Percentiles rank a stretch among this genome's conserved stretches.
Conservation (phyloP, 805 yeast genomes). For the Pichia scutulata region DNA sequence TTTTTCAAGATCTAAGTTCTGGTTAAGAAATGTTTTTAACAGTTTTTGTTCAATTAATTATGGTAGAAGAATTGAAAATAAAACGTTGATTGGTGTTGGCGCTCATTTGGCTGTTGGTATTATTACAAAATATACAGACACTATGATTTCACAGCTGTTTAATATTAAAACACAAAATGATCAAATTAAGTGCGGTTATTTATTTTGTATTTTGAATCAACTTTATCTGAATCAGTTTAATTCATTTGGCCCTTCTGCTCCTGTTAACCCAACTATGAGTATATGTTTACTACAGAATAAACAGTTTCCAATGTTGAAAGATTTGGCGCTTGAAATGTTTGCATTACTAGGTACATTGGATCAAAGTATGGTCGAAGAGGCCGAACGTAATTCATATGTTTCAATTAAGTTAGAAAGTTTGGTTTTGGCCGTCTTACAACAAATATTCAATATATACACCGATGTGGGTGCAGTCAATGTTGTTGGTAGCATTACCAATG, state of each 20-base stretch:
- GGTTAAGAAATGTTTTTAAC: constrained; percentile 28
- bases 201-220: constrained; percentile 19
- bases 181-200: constrained; percentile 22
- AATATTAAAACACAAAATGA: constrained; percentile 16
- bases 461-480: constrained; percentile 32
- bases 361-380: constrained; percentile 13
- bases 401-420: constrained; percentile 23
- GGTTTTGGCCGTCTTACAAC: constrained; percentile 17
- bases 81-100: constrained; percentile 14
- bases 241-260: constrained; percentile 21
- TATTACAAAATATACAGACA: constrained; percentile 19
- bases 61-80: constrained; percentile 39
- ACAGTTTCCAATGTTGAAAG: constrained; percentile 33
- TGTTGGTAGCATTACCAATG: constrained; percentile 26
- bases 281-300: constrained; percentile 46
- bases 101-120: constrained; percentile 24
- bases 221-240: constrained; percentile 18
- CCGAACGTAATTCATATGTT: constrained; percentile 16
- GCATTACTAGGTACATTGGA: constrained; percentile 18
- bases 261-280: constrained; percentile 33
- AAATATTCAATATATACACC: constrained; percentile 36
- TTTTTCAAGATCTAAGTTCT: constrained; percentile 39
- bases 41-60: constrained; percentile 23
- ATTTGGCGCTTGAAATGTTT: constrained; percentile 19
- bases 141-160: constrained; percentile 13